phyloP scores from a whole-genome alignment of 23 red algal species.

The Gracilaria domingensis region DNA sequence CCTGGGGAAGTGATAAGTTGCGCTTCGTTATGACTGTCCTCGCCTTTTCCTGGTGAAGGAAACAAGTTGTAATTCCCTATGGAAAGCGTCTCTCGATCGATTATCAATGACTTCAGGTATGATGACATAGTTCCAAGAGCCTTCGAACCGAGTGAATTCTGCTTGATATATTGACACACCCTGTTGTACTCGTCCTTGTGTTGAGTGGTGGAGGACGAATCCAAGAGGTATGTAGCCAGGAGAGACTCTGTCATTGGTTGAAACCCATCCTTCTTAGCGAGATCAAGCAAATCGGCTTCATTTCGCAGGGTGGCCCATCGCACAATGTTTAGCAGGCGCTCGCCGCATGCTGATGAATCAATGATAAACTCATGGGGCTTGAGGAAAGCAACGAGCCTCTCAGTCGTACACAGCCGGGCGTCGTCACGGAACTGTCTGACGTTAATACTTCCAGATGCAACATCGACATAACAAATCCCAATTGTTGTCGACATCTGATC shows the following conservation, averaged over 20 bases:
- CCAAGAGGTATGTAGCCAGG: constrained; percentile 46
- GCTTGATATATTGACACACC: constrained; percentile 34
- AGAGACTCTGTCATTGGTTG: constrained; percentile 43
- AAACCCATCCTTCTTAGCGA: constrained; percentile 46
- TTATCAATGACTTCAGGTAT: constrained; percentile 66
- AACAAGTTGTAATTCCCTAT: constrained; percentile 85
- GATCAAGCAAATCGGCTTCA: constrained; percentile 51
- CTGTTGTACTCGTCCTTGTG: constrained; percentile 18
- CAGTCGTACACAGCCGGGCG: constrained; percentile 50
- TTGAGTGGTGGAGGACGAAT: constrained; percentile 6
- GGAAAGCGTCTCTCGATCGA: constrained; percentile 78
- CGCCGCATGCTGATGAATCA: constrained; percentile 32
- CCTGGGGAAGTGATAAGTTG: neutral
- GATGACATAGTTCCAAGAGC: constrained; percentile 73
- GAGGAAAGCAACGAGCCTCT: constrained; percentile 74
- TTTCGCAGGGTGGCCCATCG: constrained; percentile 41
- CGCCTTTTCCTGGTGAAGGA: constrained; percentile 29
- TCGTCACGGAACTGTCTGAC: constrained; percentile 84
- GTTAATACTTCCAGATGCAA: constrained; percentile 74
- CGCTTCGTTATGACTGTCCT: neutral
- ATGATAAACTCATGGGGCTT: constrained; percentile 81
- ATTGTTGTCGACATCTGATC: neutral
- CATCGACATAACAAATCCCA: constrained; percentile 94
- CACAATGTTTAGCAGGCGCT: constrained; percentile 43
- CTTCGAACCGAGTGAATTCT: constrained; percentile 49